These are phyloP conservation scores for Cryomyces minteri DNA, from an alignment of 495 filamentous ascomycete genomes.

Conservation along the genomic window DNA sequence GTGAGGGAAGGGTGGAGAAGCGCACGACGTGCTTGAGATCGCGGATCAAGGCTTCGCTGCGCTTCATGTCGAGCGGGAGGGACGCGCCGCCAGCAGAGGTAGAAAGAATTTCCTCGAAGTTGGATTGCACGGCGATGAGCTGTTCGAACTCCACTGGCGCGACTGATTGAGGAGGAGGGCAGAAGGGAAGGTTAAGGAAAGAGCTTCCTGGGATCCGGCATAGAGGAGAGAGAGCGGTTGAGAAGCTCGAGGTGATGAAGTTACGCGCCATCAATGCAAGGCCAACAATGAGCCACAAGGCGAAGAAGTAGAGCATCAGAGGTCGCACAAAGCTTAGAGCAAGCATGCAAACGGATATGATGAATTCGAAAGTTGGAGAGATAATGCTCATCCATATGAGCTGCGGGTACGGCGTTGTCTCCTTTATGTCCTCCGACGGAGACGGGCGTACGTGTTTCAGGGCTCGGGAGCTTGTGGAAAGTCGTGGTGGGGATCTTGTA, in stretches of 20 bases:
- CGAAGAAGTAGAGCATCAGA: slow-evolving; percentile 33
- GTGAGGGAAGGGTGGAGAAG: slow-evolving; percentile 26
- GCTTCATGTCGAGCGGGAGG: slow-evolving; percentile 50
- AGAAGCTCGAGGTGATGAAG: slow-evolving; percentile 27
- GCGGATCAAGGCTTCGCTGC: slow-evolving; percentile 51
- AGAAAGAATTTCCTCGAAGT: slow-evolving; percentile 47
- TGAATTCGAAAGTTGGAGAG: slow-evolving; percentile 22
- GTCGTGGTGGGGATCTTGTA: no score
- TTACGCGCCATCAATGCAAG: slow-evolving; percentile 29
- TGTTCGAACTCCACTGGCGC: slow-evolving; percentile 40
- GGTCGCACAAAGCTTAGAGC: slow-evolving; percentile 32
- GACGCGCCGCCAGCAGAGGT: slow-evolving; percentile 35
- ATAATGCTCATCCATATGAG: slow-evolving; percentile 7
- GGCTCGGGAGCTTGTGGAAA: no score
- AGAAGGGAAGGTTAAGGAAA: slow-evolving; percentile 40
- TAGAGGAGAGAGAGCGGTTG: slow-evolving; percentile 35
- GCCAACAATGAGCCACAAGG: slow-evolving; percentile 31
- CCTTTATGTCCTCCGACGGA: no score
- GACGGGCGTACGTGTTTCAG: no score
- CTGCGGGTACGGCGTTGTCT: no score
- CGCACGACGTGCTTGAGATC: slow-evolving; percentile 52
- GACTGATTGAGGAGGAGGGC: slow-evolving; percentile 13
- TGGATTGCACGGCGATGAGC: slow-evolving; percentile 43
- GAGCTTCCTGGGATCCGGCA: slow-evolving; percentile 45
- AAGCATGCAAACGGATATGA: slow-evolving; percentile 26